phyloP scores from a whole-genome alignment of 495 filamentous ascomycete species.

The Neurospora sp. region DNA sequence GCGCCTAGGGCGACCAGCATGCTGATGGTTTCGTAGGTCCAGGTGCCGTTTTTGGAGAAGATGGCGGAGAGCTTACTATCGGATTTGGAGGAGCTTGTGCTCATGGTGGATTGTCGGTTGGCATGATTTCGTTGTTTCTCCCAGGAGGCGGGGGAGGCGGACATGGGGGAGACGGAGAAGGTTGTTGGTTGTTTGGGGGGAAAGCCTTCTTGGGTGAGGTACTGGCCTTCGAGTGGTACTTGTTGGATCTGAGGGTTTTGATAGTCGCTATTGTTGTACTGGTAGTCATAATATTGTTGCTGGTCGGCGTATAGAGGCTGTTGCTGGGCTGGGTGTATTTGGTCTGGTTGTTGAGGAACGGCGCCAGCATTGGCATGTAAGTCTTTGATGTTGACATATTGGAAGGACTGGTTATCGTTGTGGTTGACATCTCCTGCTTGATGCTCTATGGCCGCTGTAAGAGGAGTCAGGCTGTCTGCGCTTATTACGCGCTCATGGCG shows the following conservation, averaged over 20 bases:
- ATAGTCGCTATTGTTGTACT: neutral
- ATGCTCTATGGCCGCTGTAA: neutral
- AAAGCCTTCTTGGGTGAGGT: neutral
- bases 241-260: neutral
- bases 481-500: neutral
- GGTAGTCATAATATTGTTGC: neutral
- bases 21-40: conserved; percentile 13
- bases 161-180: neutral
- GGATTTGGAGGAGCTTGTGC: neutral
- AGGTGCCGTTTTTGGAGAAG: conserved; percentile 7
- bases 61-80: neutral
- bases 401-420: neutral
- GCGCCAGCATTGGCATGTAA: neutral
- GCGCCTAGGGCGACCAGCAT: conserved; percentile 9
- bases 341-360: neutral
- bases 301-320: neutral
- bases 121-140: neutral
- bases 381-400: neutral
- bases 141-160: neutral
- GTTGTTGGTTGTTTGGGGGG: neutral
- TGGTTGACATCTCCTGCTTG: neutral
- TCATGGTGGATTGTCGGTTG: neutral
- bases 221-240: neutral
- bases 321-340: neutral
- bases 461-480: neutral